Base-by-base conservation (phyloP, 2,329 filamentous ascomycete genomes). In the Botrytis paeoniae region DNA sequence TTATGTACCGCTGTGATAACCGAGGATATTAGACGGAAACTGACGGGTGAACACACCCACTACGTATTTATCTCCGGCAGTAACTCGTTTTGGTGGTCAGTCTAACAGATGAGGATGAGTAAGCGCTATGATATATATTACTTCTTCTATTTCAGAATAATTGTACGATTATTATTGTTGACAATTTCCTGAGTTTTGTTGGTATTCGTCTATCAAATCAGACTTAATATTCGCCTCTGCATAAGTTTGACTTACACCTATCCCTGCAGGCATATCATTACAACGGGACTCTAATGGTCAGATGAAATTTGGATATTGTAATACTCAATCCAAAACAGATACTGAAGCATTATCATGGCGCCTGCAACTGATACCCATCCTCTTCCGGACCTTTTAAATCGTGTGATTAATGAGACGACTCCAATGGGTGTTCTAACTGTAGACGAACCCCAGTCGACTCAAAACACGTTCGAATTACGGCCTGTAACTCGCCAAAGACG, bases 391-490 rank as follows among this genome's bases (percentile, higher is more conserved):
- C 12, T 45, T 43, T 37, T 25, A 41, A 29, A 18, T 57, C n/a
- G 83, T 48, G 18, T 35, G 22, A 85, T 20, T 10, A 18, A 43
- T 22, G 71, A 63, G n/a, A 32, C 35, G 20, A 35, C 9, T 59
- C 4, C n/a, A 54, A 20, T 45, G n/a, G 25, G 8, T 39, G 35
- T 32, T 20, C 18, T n/a, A 20, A 37, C 22, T 66, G n/a, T 43
- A 60, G 32, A 48, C 25, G 20, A 61, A 64, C 16, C 59, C 63
- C 35, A 41, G 7, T 57, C 60, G 18, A 35, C 60, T 16, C 57
- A 63, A 70, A 41, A 37, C 62, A 85, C 25, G 86, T 87, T 89
- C 20, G 75, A 75, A 43, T 73, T 79, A 18, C 73, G 75, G 9
- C 78, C 78, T 32, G 74, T 76, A 61, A 79, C 78, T 29, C 70